A percentile compares a stretch with the other conserved stretches of the same genome.
Conservation (phyloP, 225 moss, liverwort and hornwort species). For the Rhytidiadelphus loreus region DNA sequence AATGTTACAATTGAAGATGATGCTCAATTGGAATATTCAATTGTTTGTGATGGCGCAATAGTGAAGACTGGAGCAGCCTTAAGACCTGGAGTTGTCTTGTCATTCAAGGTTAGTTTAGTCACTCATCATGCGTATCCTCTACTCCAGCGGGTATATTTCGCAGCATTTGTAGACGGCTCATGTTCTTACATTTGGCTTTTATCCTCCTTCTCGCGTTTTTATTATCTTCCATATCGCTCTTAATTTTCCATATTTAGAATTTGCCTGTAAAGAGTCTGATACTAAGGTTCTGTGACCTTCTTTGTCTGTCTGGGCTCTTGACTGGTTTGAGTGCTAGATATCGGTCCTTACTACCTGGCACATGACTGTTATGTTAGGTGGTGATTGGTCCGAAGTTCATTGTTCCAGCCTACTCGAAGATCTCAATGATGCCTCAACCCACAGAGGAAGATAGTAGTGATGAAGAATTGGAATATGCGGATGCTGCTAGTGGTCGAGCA, state of each 20-base stretch:
- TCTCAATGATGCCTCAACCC: conserved; percentile 76
- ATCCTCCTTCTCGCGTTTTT: neutral
- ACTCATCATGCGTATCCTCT: neutral
- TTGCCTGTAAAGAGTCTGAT: neutral
- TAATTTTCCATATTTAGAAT: neutral
- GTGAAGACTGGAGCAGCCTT: conserved; percentile 64
- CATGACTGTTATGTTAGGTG: conserved; percentile 43
- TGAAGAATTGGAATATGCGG: conserved; percentile 91
- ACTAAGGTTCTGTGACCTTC: neutral
- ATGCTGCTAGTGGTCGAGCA: conserved; percentile 64
- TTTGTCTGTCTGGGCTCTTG: neutral
- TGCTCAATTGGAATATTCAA: conserved; percentile 53
- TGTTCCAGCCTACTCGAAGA: conserved; percentile 83
- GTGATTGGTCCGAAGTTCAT: conserved; percentile 75
- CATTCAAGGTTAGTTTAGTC: conserved; percentile 59
- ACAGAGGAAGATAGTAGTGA: conserved; percentile 90
- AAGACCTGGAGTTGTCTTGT: conserved; percentile 84
- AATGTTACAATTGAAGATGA: conserved; percentile 79
- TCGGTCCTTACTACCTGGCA: neutral
- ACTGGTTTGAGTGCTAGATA: neutral
- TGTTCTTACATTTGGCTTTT: neutral
- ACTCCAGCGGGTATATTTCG: neutral
- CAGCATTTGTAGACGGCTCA: neutral
- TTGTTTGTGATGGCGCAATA: conserved; percentile 75
- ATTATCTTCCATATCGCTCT: neutral